These are phyloP conservation scores for Globisporangium parvum DNA, from an alignment of 352 stramenopile species.

Conservation along the genomic window DNA sequence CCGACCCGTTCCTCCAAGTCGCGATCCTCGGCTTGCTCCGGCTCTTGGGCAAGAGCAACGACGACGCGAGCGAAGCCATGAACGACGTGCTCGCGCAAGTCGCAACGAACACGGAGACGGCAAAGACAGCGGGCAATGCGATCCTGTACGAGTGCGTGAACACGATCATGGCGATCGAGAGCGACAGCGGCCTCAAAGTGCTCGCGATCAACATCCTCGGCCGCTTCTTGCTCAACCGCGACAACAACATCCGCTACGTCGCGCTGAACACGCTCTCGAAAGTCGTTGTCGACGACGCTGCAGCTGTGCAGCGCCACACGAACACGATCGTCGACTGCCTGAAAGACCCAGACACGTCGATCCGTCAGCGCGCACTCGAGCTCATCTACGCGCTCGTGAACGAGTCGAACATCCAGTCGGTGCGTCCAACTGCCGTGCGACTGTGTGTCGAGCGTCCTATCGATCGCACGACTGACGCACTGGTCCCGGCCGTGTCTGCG, in stretches of 20 bases:
- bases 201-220: slow-evolving; percentile 99
- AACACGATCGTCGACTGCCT: slow-evolving; percentile 94
- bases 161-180: slow-evolving; percentile 98
- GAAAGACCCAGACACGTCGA: slow-evolving; percentile 97
- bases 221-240: slow-evolving; percentile 97
- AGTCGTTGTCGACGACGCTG: slow-evolving; percentile 85
- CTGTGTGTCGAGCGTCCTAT: background rate
- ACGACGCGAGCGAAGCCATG: slow-evolving; percentile 89
- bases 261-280: slow-evolving; percentile 97
- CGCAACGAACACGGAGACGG: slow-evolving; percentile 99
- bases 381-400: slow-evolving; percentile 99
- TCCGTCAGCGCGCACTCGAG: slow-evolving; percentile 97
- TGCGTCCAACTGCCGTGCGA: slow-evolving; percentile 15
- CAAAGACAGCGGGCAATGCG: slow-evolving; percentile 99
- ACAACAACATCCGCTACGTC: slow-evolving; percentile 99
- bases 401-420: slow-evolving; percentile 92
- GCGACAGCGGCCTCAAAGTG: slow-evolving; percentile 94
- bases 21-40: slow-evolving; percentile 89
- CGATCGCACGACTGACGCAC: background rate
- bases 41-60: slow-evolving; percentile 93
- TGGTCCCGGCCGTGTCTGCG: background rate
- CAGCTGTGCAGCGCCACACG: slow-evolving; percentile 96
- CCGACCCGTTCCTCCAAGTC: slow-evolving; percentile 97
- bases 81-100: slow-evolving; percentile 99
- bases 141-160: slow-evolving; percentile 99